Evolutionary conservation across 805 yeast species (phyloP), one percentile per base, ranked within the genome.

Genomic region (Schwanniomyces yamadae): DNA sequence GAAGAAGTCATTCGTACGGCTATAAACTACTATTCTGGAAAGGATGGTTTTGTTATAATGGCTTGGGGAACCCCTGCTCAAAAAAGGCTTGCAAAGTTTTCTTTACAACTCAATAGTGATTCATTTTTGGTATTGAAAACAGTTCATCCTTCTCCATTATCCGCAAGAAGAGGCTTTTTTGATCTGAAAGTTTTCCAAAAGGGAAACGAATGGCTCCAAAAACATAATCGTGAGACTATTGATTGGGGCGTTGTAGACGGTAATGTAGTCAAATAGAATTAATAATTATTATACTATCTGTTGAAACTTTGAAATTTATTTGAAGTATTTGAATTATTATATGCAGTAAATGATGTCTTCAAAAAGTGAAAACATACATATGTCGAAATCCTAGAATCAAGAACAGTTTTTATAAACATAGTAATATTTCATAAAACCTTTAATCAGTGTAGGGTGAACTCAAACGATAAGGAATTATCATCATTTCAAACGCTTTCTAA

Each of bases 61-160:
- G 87, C 93, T 0, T 84, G 93, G 93, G 93, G 93, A 1, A 56
- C 71, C 10, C 87, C 89, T 5, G 93, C 93, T 0, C 80, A 74
- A 20, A 78, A 77, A 39, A 60, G 87, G 15, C 70, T 83, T 1
- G 71, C 69, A 17, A 63, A 61, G 33, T 57, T 63, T 34, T 34
- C 44, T 4, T 20, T 28, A 1, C 49, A 31, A 45, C 48, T 45
- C 42, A 61, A 44, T 49, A 50, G 33, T 50, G 36, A 58, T 3
- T 57, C 65, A 24, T 71, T 79, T 38, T 49, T 73, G 27, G 76
- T 86, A 0, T 61, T 93, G 18, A 75, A 73, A 42, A 71, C 88
- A 0, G 97, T 89, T 0, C 99, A 93, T 60, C 99, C 99, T 1
- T 84, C 95, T 18, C 99, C 99, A 1, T 63, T 93, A 33, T 84